Evolutionary conservation across 139 green algal species (phyloP).

Genomic region (Mesostigma viride): DNA sequence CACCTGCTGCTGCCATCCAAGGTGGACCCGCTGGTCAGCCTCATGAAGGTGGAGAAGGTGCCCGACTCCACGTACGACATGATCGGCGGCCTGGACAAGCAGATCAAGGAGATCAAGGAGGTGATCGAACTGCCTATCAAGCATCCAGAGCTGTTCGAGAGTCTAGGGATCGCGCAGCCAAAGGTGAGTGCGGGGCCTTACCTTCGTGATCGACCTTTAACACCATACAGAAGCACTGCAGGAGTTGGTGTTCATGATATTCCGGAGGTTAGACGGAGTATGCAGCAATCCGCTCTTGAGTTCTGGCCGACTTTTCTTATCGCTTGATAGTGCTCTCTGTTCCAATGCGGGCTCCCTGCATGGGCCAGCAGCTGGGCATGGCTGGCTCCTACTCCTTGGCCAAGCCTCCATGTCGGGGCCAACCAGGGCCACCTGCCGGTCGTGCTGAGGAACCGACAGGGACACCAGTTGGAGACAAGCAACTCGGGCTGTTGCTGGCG

Average conservation of each 20-base stretch:
- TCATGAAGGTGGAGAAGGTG: slow-evolving; percentile 99
- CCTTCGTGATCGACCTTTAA: background rate
- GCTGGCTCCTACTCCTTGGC: no score
- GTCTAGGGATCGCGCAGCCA: slow-evolving; percentile 91
- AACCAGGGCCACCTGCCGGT: no score
- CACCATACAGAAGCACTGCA: background rate
- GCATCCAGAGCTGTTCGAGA: slow-evolving; percentile 99
- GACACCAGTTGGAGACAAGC: no score
- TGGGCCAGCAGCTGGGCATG: no score
- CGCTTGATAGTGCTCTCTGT: no score
- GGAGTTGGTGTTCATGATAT: background rate
- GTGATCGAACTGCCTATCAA: slow-evolving; percentile 98
- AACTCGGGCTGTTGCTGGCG: no score
- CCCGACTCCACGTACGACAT: slow-evolving; percentile 99
- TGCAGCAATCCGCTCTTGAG: no score
- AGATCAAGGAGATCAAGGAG: slow-evolving; percentile 99
- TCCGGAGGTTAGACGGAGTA: no score
- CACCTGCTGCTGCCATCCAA: slow-evolving; percentile 74
- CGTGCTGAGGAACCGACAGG: no score
- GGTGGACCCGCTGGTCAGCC: slow-evolving; percentile 66
- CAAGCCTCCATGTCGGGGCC: no score
- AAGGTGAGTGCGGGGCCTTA: slow-evolving; percentile 56
- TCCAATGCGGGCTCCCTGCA: no score
- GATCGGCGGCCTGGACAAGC: slow-evolving; percentile 95
- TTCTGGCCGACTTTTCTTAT: no score